Conservation (phyloP, 148 eudicot genomes). For the Mesembryanthemum crystallinum region DNA sequence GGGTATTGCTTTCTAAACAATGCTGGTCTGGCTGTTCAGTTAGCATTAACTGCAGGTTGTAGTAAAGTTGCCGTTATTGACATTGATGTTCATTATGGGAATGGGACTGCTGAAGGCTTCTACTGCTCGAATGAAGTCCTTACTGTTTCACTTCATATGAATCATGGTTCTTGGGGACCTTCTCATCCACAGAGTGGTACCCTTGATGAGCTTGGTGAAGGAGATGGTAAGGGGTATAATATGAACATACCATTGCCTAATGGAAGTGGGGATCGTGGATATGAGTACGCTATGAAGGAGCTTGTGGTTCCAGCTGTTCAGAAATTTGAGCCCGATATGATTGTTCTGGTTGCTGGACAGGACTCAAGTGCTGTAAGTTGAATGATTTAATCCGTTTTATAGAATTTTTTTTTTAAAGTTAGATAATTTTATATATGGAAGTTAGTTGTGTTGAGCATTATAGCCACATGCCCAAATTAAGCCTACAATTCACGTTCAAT, state of each 20-base stretch:
- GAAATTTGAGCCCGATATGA: conserved; percentile 67
- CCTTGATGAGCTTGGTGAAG: conserved; percentile 78
- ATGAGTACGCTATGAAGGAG: conserved; percentile 60
- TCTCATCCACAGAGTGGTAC: conserved; percentile 86
- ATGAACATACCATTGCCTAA: conserved; percentile 85
- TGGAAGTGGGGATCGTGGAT: conserved; percentile 81
- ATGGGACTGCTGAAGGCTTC: conserved; percentile 93
- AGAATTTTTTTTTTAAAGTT: too few species aligned
- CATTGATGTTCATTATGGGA: conserved; percentile 95
- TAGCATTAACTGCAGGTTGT: conserved; percentile 58
- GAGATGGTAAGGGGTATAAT: conserved; percentile 78
- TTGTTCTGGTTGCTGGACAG: conserved; percentile 84
- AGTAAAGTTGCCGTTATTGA: conserved; percentile 72
- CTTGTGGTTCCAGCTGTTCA: conserved; percentile 72
- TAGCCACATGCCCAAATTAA: too few species aligned
- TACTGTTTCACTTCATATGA: conserved; percentile 93
- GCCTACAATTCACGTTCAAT: too few species aligned
- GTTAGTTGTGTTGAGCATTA: too few species aligned
- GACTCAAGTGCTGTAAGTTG: conserved; percentile 94
- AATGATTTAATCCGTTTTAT: too few species aligned
- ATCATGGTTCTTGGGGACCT: conserved; percentile 96
- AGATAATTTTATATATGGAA: too few species aligned
- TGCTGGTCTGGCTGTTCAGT: conserved; percentile 69
- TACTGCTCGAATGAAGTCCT: conserved; percentile 65
- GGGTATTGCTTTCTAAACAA: conserved; percentile 96